Evolutionary conservation across 495 filamentous ascomycete genomes (phyloP).

Genomic region (Podospora pseudocomata): DNA sequence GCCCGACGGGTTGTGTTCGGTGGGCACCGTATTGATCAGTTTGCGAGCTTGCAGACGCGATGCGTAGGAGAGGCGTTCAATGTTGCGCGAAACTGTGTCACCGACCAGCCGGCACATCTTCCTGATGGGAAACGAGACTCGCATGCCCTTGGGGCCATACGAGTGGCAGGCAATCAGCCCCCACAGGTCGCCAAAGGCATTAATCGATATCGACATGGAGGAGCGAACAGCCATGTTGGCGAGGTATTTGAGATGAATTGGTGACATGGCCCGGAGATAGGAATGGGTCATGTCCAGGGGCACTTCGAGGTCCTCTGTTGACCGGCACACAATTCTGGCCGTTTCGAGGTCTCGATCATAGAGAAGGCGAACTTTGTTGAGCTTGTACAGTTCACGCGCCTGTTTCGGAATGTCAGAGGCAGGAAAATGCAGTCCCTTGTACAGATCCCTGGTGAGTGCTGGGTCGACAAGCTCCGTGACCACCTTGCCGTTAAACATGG

Average conservation of each 20-base stretch:
- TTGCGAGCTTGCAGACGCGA: slow-evolving; percentile 78
- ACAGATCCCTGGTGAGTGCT: slow-evolving; percentile 75
- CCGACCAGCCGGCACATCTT: slow-evolving; percentile 94
- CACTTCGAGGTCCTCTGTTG: slow-evolving; percentile 65
- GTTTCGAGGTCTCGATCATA: slow-evolving; percentile 75
- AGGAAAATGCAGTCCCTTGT: slow-evolving; percentile 86
- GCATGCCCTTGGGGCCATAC: slow-evolving; percentile 74
- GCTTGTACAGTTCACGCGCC: slow-evolving; percentile 74
- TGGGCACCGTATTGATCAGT: slow-evolving; percentile 74
- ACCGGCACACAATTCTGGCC: slow-evolving; percentile 78
- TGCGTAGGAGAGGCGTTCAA: slow-evolving; percentile 84
- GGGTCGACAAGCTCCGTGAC: slow-evolving; percentile 86
- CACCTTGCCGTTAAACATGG: slow-evolving; percentile 75
- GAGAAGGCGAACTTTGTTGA: slow-evolving; percentile 74
- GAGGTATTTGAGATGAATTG: slow-evolving; percentile 85
- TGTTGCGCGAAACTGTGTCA: slow-evolving; percentile 81
- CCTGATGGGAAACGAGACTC: slow-evolving; percentile 84
- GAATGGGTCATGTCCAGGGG: slow-evolving; percentile 83
- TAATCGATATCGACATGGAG: slow-evolving; percentile 94
- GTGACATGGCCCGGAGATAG: slow-evolving; percentile 86
- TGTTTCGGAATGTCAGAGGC: slow-evolving; percentile 89
- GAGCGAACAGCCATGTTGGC: slow-evolving; percentile 86
- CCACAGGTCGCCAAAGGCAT: slow-evolving; percentile 81
- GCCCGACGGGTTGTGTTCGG: slow-evolving; percentile 77
- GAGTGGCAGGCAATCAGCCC: slow-evolving; percentile 86